Evolutionary conservation across 164 flowering plant species (phyloP).

Genomic region (Chloranthus sessilifolius): DNA sequence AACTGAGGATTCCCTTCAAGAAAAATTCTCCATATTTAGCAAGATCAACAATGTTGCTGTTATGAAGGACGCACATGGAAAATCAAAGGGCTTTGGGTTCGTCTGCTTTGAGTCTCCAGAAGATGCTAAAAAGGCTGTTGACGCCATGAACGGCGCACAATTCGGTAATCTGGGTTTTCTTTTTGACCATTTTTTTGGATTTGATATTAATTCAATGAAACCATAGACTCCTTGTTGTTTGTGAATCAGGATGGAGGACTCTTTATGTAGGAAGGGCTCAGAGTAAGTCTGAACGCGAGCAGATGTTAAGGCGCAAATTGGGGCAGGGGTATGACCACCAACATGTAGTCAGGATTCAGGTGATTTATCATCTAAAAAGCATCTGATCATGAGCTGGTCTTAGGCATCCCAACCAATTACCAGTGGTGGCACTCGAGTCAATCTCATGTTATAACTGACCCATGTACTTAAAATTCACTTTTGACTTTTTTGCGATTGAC

Average conservation of each 20-base stretch:
- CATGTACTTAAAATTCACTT: no score
- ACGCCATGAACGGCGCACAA: constrained; percentile 35
- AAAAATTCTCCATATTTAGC: constrained; percentile 37
- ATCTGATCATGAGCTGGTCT: no score
- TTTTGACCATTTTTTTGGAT: neutral
- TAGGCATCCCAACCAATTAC: no score
- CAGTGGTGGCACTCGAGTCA: no score
- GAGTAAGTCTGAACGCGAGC: constrained; percentile 35
- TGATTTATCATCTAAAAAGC: neutral
- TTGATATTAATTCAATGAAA: neutral
- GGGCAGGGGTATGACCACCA: constrained; percentile 2
- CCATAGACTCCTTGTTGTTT: no score
- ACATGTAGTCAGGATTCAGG: constrained; percentile 10
- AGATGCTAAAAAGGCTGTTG: constrained; percentile 37
- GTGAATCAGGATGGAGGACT: constrained; percentile 31
- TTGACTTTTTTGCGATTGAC: no score
- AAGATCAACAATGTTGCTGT: constrained; percentile 23
- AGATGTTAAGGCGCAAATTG: constrained; percentile 9
- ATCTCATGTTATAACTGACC: no score
- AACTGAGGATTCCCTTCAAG: constrained; percentile 29
- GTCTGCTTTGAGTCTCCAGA: constrained; percentile 34
- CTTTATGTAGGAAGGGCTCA: constrained; percentile 41
- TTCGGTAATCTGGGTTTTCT: constrained; percentile 21
- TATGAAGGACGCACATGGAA: constrained; percentile 36
- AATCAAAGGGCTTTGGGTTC: constrained; percentile 50